Evolutionary conservation across 495 filamentous ascomycete species (phyloP), one percentile per base, ranked within the genome.

Genomic region (Penicillium chermesinum): DNA sequence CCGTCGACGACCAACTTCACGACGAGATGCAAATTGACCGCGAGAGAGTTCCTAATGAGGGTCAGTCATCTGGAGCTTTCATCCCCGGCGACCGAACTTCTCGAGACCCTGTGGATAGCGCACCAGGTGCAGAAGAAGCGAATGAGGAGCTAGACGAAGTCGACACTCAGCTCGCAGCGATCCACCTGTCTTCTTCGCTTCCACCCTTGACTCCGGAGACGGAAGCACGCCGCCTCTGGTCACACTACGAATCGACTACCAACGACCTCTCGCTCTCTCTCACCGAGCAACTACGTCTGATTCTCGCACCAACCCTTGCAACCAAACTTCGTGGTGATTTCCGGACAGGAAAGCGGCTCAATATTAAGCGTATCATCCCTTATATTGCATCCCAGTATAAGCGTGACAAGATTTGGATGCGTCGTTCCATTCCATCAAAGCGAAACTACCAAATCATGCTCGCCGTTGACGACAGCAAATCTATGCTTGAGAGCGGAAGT

Each of bases 331-430:
- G 91, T 2, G 94, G 94, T 50, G 89, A 95, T 63, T 97, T 93
- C 77, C 87, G 91, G 58, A 97, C 94, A 0, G 94, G 94, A 43
- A 97, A 99, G 63, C 87, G 94, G 1, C 87, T 99, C 55, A 97
- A 97, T 68, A 94, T 99, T 72, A 96, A 95, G 65, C 87, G 91
- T 39, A 99, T 99, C 67, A 97, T 99, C 54, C 91, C 94, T 0
- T 99, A 97, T 71, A 97, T 99, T 53, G 94, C 94, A 3, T 94
- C 88, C 2, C 80, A 84, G 52, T 99, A 95, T 78, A 96, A 95
- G 78, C 87, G 91, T 49, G 94, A 99, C 78, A 97, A 97, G 72
- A 99, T 99, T 69, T 99, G 94, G 94, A 94, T 97, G 87, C 83
- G 94, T 8, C 82, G 94, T 41, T 84, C 83, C 10, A 84, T 91